phyloP scores from a whole-genome alignment of 2,329 filamentous ascomycete genomes.

The Penicillium sumatraense region DNA sequence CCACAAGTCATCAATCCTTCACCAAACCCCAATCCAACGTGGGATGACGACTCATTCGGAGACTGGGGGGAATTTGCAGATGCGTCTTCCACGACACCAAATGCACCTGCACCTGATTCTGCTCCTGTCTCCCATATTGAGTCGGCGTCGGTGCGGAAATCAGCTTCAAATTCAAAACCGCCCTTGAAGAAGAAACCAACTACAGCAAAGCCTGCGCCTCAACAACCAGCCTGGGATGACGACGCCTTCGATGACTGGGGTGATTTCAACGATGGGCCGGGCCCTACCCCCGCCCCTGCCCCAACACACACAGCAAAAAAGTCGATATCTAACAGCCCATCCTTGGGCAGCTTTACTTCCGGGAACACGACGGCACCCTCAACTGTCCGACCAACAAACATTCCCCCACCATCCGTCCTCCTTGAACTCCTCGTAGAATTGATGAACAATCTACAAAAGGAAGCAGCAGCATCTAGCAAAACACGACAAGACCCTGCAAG shows the following conservation, averaged over 20 bases:
- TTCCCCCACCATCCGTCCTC: slow-evolving; percentile 84
- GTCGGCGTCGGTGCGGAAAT: slow-evolving; percentile 8
- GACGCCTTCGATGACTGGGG: slow-evolving; percentile 27
- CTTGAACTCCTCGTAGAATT: slow-evolving; percentile 76
- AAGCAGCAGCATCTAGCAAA: slow-evolving; percentile 68
- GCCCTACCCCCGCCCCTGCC: slow-evolving; percentile 2
- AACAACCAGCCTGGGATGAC: slow-evolving; percentile 25
- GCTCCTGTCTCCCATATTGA: too few species aligned
- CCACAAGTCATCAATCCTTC: slow-evolving; percentile 21
- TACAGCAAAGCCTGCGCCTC: not conserved
- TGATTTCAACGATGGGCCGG: slow-evolving; percentile 26
- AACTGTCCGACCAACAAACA: slow-evolving; percentile 72
- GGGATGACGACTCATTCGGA: slow-evolving; percentile 23
- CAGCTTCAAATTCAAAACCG: slow-evolving; percentile 3
- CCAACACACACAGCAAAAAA: slow-evolving; percentile 7
- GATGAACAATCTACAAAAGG: slow-evolving; percentile 67
- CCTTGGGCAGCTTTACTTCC: slow-evolving; percentile 17
- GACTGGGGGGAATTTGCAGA: slow-evolving; percentile 29
- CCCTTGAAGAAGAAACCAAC: slow-evolving; percentile 8
- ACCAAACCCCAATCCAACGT: slow-evolving; percentile 6
- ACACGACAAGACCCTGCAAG: slow-evolving; percentile 31
- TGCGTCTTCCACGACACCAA: slow-evolving; percentile 16
- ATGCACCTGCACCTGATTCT: not conserved
- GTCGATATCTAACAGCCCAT: slow-evolving; percentile 11
- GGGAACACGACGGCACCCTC: slow-evolving; percentile 16